Evolutionary conservation across 2,329 filamentous ascomycete species (phyloP), one percentile per base, ranked within the genome.

Genomic region (Phialophora expanda): DNA sequence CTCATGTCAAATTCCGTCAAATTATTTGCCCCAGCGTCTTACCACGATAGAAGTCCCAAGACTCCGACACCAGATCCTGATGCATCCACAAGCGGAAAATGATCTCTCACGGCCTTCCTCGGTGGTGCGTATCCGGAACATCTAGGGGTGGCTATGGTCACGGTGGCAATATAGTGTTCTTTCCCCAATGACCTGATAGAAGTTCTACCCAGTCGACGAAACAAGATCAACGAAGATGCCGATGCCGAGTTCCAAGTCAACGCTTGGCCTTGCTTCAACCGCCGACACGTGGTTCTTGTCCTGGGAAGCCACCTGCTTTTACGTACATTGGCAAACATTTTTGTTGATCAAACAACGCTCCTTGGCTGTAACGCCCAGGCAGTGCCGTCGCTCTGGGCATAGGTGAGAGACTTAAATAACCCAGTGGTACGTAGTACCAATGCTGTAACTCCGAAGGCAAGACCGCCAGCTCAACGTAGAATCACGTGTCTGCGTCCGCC

Each of bases 1-100:
- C 60, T 61, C 24, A 53, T 38, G 22, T 57, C 61, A 38, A 56
- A n/a, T 56, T 53, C 38, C 30, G 51, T 62, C 55, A 59, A 12
- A 24, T 32, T 55, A n/a, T 51, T 63, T 57, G 54, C 61, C 44
- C 57, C 61, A 20, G 44, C 30, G 22, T 46, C 48, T 32, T 32
- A 55, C 53, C 53, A 14, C 28, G 28, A 30, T 11, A 34, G 53
- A 55, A 11, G 24, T 34, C 53, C 48, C 46, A 38, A 57, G 55
- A 32, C 46, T 61, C 58, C 58, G 48, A 32, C 54, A 5, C 20
- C 50, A 55, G 38, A 22, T 56, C 60, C 60, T 17, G 41, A 17
- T 46, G n/a, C 54, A 56, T 55, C 24, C 58, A 46, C 24, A 38
- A 7, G 8, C 55, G 38, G 55, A 56, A 22, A 22, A 62, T 30